These are phyloP conservation scores for Sugiyamaella floridensis DNA, from an alignment of 805 yeast species.

Conservation along the genomic window DNA sequence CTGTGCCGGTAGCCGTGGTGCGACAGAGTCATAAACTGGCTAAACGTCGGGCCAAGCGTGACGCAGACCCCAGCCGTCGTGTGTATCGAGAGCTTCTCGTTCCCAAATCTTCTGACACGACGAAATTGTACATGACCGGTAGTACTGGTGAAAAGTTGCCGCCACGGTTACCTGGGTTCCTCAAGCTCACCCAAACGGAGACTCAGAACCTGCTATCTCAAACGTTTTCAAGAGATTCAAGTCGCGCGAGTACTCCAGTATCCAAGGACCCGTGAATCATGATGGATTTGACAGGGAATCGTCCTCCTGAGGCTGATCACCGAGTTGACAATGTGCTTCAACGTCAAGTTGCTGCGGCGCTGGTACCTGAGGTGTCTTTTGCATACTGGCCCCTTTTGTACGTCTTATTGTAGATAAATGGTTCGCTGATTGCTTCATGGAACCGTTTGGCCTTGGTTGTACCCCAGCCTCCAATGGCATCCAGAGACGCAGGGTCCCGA, in stretches of 20 bases:
- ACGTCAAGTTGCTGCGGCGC: no score
- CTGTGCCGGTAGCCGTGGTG: constrained; percentile 42
- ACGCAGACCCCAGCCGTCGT: constrained; percentile 28
- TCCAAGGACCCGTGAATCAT: neutral
- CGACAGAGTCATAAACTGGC: constrained; percentile 34
- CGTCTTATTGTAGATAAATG: constrained; percentile 18
- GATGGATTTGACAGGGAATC: neutral
- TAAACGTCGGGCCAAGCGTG: constrained; percentile 28
- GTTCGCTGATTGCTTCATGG: constrained; percentile 19
- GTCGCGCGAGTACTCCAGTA: neutral
- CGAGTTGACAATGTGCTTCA: no score
- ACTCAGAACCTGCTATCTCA: neutral
- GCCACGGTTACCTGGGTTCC: constrained; percentile 13
- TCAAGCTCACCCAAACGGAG: neutral
- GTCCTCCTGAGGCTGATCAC: neutral
- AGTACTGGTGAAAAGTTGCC: constrained; percentile 11
- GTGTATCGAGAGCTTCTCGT: constrained; percentile 10
- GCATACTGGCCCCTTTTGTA: constrained; percentile 4
- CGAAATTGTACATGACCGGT: constrained; percentile 12
- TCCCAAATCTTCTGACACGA: neutral
- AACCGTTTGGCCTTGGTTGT: constrained; percentile 20
- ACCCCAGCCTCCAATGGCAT: constrained; percentile 23
- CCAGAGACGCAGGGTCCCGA: constrained; percentile 8
- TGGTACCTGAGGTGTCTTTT: no score
- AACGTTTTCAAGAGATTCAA: neutral